Conservation (phyloP, 2,329 filamentous ascomycete species). For the Diplocarpon rosae region DNA sequence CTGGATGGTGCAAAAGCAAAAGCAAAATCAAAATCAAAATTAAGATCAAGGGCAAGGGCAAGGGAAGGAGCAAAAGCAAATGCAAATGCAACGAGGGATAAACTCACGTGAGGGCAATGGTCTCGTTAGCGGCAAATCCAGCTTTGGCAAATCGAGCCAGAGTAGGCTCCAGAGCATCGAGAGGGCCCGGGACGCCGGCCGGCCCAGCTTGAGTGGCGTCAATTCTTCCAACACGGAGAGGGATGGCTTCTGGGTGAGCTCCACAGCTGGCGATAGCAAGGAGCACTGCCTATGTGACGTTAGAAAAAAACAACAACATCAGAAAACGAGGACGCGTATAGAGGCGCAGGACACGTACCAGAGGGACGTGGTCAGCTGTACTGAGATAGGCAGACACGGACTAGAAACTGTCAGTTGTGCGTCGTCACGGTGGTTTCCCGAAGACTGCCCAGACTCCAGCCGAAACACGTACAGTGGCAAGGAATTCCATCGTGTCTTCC, state of each 20-base stretch:
- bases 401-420: neutral
- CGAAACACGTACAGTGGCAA: neutral
- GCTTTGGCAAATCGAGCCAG: slow-evolving; percentile 14
- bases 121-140: slow-evolving; percentile 18
- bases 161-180: slow-evolving; percentile 8
- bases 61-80: neutral
- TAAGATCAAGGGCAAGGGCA: too few species aligned
- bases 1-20: too few species aligned
- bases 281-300: slow-evolving; percentile 10
- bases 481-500: slow-evolving; percentile 2
- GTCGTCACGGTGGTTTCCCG: neutral
- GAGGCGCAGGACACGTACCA: too few species aligned
- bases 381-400: too few species aligned
- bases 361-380: neutral
- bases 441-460: neutral
- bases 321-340: neutral
- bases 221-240: slow-evolving; percentile 16
- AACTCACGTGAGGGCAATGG: slow-evolving; percentile 14
- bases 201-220: slow-evolving; percentile 17
- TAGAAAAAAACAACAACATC: neutral
- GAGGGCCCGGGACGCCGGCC: slow-evolving; percentile 14
- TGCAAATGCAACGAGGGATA: neutral
- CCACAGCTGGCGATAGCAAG: slow-evolving; percentile 4
- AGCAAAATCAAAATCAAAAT: too few species aligned
- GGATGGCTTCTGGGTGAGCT: slow-evolving; percentile 5